Evolutionary conservation across 768 basidiomycete genomes (phyloP).

Genomic region (Artomyces pyxidatus): DNA sequence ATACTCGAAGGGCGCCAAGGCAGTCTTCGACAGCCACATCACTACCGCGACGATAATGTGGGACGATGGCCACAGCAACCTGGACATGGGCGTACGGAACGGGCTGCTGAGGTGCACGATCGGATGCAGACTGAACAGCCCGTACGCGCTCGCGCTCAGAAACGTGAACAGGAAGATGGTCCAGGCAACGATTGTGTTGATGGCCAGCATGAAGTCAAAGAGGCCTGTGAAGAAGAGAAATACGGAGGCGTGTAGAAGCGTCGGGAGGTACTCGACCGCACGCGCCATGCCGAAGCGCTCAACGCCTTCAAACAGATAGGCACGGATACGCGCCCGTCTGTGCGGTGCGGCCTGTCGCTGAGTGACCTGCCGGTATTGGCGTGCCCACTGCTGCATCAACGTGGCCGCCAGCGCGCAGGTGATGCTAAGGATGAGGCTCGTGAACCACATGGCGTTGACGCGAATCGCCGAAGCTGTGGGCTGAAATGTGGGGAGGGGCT

Average conservation of each 20-base stretch:
- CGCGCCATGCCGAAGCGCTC: background rate
- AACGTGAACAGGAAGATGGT: background rate
- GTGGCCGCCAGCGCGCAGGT: slow-evolving; percentile 1
- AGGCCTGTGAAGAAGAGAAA: slow-evolving; percentile 7
- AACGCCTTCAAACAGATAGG: background rate
- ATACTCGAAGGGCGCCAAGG: no score
- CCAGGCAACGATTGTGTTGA: background rate
- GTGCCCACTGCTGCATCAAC: background rate
- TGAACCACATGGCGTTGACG: slow-evolving; percentile 4
- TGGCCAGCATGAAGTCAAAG: background rate
- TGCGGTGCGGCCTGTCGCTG: background rate
- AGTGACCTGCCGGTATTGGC: background rate
- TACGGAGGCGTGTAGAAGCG: background rate
- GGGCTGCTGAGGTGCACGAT: slow-evolving; percentile 4
- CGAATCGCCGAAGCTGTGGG: background rate
- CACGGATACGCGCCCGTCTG: background rate
- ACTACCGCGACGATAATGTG: no score
- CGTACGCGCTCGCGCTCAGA: background rate
- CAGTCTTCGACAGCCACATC: no score
- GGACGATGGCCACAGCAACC: background rate
- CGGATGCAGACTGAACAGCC: slow-evolving; percentile 2
- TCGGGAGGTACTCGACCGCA: background rate
- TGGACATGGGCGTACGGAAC: slow-evolving; percentile 11
- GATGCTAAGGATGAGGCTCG: background rate
- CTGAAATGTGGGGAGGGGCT: background rate